Evolutionary conservation across 148 eudicot genomes (phyloP), one percentile per base, ranked within the genome.

Genomic region (Fallopia convolvulus): DNA sequence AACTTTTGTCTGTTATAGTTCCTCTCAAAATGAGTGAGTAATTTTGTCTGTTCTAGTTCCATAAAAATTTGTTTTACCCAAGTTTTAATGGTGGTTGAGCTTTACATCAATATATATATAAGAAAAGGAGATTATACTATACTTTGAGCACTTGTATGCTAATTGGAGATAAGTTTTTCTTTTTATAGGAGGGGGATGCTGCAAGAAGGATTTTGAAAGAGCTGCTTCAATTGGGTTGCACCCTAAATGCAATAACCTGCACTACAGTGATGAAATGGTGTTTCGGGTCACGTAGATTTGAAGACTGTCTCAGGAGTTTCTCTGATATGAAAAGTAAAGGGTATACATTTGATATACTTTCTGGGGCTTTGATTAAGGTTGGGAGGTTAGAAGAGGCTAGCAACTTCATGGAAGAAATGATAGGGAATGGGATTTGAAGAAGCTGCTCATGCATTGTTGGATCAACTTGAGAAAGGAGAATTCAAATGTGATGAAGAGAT

Each of bases 221-320:
- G 84, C 88, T 95, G 76, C 84, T 75, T 53, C 78, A 88, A 76
- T 83, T 89, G 5, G 91, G 96, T 32, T 78, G 63, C 75, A 42
- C 26, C 33, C 97, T 92, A 14, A 88, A 95, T 88, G 88, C 88
- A 42, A 78, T 88, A 73, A 92, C 94, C 72, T 92, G 89, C 58
- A 95, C 97, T 14, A 90, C 97, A n/a, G 82, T 92, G 30, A 83
- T 95, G 91, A 95, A 92, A 82, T 86, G 82, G 80, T 92, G 87
- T 81, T 92, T 92, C 81, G 86, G 83, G 83, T 87, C 76, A 60
- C 80, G 85, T 12, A 73, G 82, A 18, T 83, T 84, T 74, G 85
- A 88, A 32, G 87, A 95, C 84, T 97, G 91, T 41, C 80, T 92
- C 72, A 83, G 87, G 75, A 74, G 88, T 21, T 95, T 95, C 77